Percentiles rank a stretch among this genome's conserved stretches.
Conservation (phyloP, 371 early-diverging fungal species). For the Choanephora cucurbitarum region DNA sequence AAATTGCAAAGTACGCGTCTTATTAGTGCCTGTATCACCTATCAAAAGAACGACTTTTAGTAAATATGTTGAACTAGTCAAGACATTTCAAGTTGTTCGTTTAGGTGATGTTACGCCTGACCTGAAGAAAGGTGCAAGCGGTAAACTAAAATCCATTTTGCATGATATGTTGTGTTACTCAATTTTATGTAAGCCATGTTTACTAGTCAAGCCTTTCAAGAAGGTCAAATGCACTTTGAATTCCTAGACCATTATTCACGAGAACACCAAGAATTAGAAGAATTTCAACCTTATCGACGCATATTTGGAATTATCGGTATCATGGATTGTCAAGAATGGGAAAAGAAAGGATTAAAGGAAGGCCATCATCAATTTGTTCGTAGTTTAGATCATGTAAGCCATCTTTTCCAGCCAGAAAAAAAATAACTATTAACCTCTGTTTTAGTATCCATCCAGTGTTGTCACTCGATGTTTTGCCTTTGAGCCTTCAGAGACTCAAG, state of each 20-base stretch:
- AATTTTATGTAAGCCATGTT: conserved; percentile 34
- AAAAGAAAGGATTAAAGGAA: conserved; percentile 61
- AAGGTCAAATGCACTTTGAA: conserved; percentile 79
- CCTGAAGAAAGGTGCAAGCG: conserved; percentile 43
- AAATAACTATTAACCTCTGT: no score
- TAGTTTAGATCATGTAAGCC: conserved; percentile 59
- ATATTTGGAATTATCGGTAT: conserved; percentile 85
- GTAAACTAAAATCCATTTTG: conserved; percentile 20
- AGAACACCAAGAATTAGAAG: conserved; percentile 70
- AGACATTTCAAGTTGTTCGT: conserved; percentile 55
- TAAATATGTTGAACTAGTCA: conserved; percentile 65
- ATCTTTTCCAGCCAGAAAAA: neutral
- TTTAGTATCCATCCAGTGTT: conserved; percentile 74
- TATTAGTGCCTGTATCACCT: conserved; percentile 77
- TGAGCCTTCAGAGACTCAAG: conserved; percentile 75
- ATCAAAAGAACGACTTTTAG: conserved; percentile 68
- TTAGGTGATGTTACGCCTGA: conserved; percentile 66
- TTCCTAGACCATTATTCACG: conserved; percentile 68
- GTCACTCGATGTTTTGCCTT: conserved; percentile 82
- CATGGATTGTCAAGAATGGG: conserved; percentile 80
- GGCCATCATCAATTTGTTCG: conserved; percentile 65
- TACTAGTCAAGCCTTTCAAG: conserved; percentile 48
- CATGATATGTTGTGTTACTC: conserved; percentile 5
- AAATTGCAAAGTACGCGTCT: conserved; percentile 66
- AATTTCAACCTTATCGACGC: conserved; percentile 77